Evolutionary conservation across 2,329 filamentous ascomycete genomes (phyloP).

Genomic region (Balansia obtecta): DNA sequence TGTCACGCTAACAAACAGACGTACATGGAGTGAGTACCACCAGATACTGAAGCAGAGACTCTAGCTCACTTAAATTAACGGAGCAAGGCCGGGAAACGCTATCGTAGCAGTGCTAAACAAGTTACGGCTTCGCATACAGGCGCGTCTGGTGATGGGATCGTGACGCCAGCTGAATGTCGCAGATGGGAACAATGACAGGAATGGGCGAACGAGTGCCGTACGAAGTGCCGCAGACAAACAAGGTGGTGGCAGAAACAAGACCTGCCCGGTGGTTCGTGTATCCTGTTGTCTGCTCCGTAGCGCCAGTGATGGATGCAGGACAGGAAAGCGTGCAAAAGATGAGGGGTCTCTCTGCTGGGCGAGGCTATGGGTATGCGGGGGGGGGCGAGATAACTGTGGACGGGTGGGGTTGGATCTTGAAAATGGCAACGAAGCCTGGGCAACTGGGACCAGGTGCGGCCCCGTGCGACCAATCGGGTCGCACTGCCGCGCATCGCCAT

Average conservation of each 20-base stretch:
- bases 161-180: not conserved
- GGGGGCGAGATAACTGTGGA: not conserved
- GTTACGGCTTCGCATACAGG: not conserved
- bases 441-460: not conserved
- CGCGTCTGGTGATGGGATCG: not conserved
- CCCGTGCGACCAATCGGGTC: not conserved
- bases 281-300: constrained; percentile 1
- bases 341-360: not conserved
- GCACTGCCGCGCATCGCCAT: not conserved
- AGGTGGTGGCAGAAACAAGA: not conserved
- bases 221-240: not conserved
- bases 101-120: not conserved
- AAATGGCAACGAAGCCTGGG: no score
- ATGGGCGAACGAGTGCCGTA: not conserved
- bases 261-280: not conserved
- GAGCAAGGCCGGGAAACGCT: not conserved
- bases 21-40: not conserved
- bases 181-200: not conserved
- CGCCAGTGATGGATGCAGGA: constrained; percentile 7
- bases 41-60: not conserved
- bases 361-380: not conserved
- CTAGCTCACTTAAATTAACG: not conserved
- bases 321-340: constrained; percentile 4
- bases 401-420: no score
- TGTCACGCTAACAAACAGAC: not conserved